These are phyloP conservation scores for Aspergillus ochraceoroseus DNA, from an alignment of 2,329 filamentous ascomycete species.

Conservation along the genomic window DNA sequence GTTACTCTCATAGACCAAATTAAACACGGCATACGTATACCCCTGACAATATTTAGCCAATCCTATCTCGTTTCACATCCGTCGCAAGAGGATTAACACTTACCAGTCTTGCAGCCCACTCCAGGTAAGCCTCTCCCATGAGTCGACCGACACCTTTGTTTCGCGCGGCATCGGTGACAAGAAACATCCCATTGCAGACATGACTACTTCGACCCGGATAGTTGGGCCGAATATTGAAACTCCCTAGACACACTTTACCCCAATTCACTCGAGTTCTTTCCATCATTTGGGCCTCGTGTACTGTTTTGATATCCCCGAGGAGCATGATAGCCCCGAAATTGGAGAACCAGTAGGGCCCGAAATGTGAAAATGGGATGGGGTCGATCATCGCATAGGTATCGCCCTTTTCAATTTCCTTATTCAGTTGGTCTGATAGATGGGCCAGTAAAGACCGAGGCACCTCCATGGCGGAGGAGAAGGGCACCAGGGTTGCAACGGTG, in stretches of 20 bases:
- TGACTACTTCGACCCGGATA: slow-evolving; percentile 88
- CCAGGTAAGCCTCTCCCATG: slow-evolving; percentile 71
- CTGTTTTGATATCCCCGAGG: slow-evolving; percentile 64
- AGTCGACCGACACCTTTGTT: slow-evolving; percentile 69
- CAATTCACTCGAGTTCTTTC: slow-evolving; percentile 62
- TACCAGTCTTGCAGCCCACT: slow-evolving; percentile 65
- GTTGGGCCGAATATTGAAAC: slow-evolving; percentile 92
- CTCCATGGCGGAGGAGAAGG: slow-evolving; percentile 69
- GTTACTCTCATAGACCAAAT: slow-evolving; percentile 90
- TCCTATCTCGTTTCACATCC: background rate
- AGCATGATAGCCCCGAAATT: slow-evolving; percentile 88
- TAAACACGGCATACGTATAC: slow-evolving; percentile 90
- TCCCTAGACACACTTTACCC: slow-evolving; percentile 75
- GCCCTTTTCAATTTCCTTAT: slow-evolving; percentile 84
- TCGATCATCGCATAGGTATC: slow-evolving; percentile 89
- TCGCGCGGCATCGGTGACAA: slow-evolving; percentile 67
- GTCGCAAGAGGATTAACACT: slow-evolving; percentile 19
- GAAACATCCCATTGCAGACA: slow-evolving; percentile 71
- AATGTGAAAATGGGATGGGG: slow-evolving; percentile 65
- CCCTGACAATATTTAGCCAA: slow-evolving; percentile 48
- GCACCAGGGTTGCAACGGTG: slow-evolving; percentile 76
- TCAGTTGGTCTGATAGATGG: slow-evolving; percentile 78
- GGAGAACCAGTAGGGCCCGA: slow-evolving; percentile 83
- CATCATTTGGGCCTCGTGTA: slow-evolving; percentile 50
- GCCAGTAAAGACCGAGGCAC: slow-evolving; percentile 69